Conservation (phyloP, 2,329 filamentous ascomycete genomes). For the Aureobasidium sp. region DNA sequence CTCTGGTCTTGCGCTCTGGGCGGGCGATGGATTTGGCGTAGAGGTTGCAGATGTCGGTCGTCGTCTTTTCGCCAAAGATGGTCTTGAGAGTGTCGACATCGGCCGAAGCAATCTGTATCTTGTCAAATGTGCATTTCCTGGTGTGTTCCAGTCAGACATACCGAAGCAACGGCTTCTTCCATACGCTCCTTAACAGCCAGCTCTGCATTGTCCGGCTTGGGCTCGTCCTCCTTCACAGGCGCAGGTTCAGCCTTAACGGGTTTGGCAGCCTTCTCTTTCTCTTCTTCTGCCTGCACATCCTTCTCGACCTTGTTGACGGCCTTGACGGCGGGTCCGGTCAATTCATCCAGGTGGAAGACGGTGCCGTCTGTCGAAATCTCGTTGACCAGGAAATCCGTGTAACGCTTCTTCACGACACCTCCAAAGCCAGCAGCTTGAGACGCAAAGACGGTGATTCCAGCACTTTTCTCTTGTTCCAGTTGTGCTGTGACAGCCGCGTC, state of each 20-base stretch:
- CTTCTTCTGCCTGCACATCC: conserved; percentile 3
- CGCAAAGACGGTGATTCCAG: conserved; percentile 59
- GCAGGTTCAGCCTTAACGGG: neutral
- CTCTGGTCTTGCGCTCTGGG: conserved; percentile 49
- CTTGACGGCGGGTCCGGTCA: conserved; percentile 25
- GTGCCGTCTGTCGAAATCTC: conserved; percentile 72
- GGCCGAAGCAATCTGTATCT: conserved; percentile 30
- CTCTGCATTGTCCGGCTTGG: conserved; percentile 10
- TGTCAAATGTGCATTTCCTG: neutral
- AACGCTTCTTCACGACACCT: conserved; percentile 66
- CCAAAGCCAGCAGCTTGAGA: conserved; percentile 53
- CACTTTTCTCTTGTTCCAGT: conserved; percentile 36
- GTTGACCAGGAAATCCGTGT: conserved; percentile 88
- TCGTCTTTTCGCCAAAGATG: conserved; percentile 47
- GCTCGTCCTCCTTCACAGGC: conserved; percentile 9
- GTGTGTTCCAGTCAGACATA: neutral
- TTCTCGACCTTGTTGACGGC: conserved; percentile 13
- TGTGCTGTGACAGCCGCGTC: conserved; percentile 19
- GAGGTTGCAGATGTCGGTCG: conserved; percentile 47
- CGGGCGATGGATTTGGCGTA: conserved; percentile 48
- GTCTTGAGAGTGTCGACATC: conserved; percentile 32
- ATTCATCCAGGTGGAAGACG: conserved; percentile 63
- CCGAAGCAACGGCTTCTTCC: conserved; percentile 11
- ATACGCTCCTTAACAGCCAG: conserved; percentile 6
- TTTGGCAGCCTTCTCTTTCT: conserved; percentile 4